These are phyloP conservation scores for Colletotrichum tropicale DNA, from an alignment of 2,329 filamentous ascomycete species.

Conservation along the genomic window DNA sequence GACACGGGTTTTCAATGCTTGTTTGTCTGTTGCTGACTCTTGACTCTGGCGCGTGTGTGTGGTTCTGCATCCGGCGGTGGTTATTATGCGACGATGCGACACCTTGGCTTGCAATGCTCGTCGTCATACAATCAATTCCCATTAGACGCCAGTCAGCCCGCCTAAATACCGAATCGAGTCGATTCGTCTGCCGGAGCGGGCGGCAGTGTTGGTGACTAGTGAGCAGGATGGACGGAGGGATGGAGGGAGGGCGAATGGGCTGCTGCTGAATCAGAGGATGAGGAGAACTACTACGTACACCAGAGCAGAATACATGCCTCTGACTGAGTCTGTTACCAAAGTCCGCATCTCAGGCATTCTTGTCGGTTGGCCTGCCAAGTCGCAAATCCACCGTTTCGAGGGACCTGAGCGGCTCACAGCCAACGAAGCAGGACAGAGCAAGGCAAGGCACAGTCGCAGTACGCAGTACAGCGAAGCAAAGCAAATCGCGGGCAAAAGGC, in stretches of 20 bases:
- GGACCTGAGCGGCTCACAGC: constrained; percentile 8
- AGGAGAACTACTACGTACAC: not conserved
- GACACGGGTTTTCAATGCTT: not conserved
- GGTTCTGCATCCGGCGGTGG: not conserved
- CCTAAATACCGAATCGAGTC: not conserved
- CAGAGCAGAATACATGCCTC: not conserved
- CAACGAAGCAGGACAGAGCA: not conserved
- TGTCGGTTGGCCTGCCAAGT: constrained; percentile 18
- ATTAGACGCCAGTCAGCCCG: not conserved
- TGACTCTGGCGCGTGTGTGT: not conserved
- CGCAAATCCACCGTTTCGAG: constrained; percentile 6
- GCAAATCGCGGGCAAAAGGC: not conserved
- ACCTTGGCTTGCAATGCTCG: not conserved
- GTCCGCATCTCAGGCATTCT: constrained; percentile 6
- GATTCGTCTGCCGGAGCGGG: not conserved
- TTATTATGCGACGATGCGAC: not conserved
- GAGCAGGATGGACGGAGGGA: not conserved
- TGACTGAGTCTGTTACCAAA: not conserved
- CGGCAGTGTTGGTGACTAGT: not conserved
- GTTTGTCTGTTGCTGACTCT: not conserved
- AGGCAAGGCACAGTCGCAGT: not conserved
- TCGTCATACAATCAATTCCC: not conserved
- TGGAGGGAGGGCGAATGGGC: not conserved
- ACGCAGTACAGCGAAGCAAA: not conserved
- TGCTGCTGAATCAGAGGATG: not conserved